Evolutionary conservation across 2,329 filamentous ascomycete species (phyloP), one percentile per base, ranked within the genome.

Genomic region (Pseudocercospora cruenta): DNA sequence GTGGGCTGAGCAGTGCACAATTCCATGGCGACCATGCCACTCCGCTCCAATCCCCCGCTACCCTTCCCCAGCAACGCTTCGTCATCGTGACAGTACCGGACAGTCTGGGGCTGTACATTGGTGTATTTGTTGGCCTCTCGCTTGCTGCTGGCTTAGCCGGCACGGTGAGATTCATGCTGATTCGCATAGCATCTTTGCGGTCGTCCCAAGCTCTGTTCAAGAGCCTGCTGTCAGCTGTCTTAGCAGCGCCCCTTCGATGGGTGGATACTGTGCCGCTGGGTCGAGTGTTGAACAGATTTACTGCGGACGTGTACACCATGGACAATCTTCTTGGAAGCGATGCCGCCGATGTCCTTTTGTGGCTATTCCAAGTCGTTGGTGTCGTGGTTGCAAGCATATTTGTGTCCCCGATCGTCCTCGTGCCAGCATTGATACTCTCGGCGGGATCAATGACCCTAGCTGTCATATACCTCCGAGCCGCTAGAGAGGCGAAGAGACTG

Each of bases 211-310:
- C 26, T 4, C n/a, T 62, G 0, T 22, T 94, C 93, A 3, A 87
- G 71, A 87, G 97, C n/a, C 94, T 97, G 76, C 88, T 97, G 74
- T 83, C 85, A 16, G 84, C 90, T 0, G 88, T 97, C 14, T 89
- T 91, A n/a, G 87, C 92, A 70, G 94, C 94, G 24, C 93, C 92
- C 76, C 96, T 97, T 82, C 92, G 91, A 76, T 97, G 97, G 80
- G 97, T 97, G 73, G 94, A 97, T 75, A 91, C 94, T 2, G 97
- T 94, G 0, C 94, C 94, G 1, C 85, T 97, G 0, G 94, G 94
- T 10, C 93, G 96, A 78, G 84, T 98, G 72, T 96, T 97, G 88
- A 97, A 97, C 80, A 88, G 94, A 10, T 97, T 98, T 80, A 97
- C 93, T 78, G 97, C 97, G 78, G 94, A 97, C 77, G 86, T 97